These are phyloP conservation scores for Pterocarpus santalinus DNA, from an alignment of 306 rosid genomes.

Conservation along the genomic window DNA sequence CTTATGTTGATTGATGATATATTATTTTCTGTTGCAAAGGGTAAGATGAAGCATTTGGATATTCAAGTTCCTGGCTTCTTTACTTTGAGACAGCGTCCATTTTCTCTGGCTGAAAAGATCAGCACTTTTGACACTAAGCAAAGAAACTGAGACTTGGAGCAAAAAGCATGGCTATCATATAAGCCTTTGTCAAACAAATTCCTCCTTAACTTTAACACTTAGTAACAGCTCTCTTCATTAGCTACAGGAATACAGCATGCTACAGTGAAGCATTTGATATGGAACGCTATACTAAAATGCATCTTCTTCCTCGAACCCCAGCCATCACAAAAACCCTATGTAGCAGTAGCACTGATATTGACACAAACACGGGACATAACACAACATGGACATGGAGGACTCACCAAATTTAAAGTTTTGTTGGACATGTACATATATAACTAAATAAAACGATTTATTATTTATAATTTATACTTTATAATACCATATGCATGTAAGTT, in stretches of 20 bases:
- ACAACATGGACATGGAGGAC: no score
- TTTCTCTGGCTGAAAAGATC: not conserved
- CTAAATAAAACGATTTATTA: no score
- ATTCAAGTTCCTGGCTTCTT: conserved; percentile 1
- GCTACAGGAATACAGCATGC: not conserved
- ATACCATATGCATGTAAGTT: no score
- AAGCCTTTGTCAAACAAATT: not conserved
- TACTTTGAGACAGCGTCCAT: not conserved
- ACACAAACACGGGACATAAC: not conserved
- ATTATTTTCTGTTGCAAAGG: not conserved
- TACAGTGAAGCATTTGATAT: not conserved
- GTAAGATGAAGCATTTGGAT: not conserved
- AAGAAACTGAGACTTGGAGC: not conserved
- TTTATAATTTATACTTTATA: no score
- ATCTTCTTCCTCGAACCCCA: not conserved
- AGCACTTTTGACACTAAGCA: not conserved
- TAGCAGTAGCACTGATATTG: not conserved
- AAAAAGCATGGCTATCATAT: not conserved
- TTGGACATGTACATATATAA: no score
- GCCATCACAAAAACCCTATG: no score
- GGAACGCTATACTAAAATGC: not conserved
- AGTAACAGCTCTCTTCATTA: not conserved
- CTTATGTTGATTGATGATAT: not conserved
- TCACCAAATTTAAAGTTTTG: no score
- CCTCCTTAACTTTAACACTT: not conserved